Evolutionary conservation across 179 eudicot genomes (phyloP), one percentile per base, ranked within the genome.

Genomic region (Heliamphora pulchella): DNA sequence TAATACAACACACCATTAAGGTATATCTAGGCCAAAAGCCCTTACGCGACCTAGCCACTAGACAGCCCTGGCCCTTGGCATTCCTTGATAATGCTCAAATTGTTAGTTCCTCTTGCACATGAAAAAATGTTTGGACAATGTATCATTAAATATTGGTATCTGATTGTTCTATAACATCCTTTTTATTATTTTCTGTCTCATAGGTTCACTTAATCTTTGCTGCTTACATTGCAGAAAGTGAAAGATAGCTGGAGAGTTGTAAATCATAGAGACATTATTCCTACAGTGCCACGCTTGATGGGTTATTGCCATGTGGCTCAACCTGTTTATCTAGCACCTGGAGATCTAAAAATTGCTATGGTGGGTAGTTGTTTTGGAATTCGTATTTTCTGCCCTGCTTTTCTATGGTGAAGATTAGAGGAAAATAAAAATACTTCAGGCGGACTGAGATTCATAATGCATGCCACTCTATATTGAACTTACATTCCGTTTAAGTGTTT

Each of bases 251-350:
- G 98, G 98, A 91, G 98, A 83, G 92, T 95, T 81, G 97, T 95
- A 76, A 95, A 95, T 78, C 98, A 93, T 68, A 94, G 98, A 84
- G 98, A 95, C 84, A 95, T 95, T 69, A 93, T 95, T 84, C 98
- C 98, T 76, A 90, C 98, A 77, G 93, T 95, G 69, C 98, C 98
- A 39, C 97, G 98, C 83, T 88, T 95, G 85, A 95, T 95, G 98
- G 98, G 98, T 78, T 95, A 95, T 80, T 95, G 94, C 86, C 98
- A 95, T 86, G 98, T 95, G 22, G 98, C 98, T 80, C 98, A 95
- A 79, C 98, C 98, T 81, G 82, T 95, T 67, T 93, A 89, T 87
- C 89, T 95, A 72, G 86, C 93, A 78, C 84, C 98, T 75, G 91
- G 94, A 83, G 84, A 84, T 78, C 83, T 80, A 62, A 74, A 80